These are phyloP conservation scores for Arxiozyma heterogenica DNA, from an alignment of 1,139 yeast genomes.

Conservation along the genomic window DNA sequence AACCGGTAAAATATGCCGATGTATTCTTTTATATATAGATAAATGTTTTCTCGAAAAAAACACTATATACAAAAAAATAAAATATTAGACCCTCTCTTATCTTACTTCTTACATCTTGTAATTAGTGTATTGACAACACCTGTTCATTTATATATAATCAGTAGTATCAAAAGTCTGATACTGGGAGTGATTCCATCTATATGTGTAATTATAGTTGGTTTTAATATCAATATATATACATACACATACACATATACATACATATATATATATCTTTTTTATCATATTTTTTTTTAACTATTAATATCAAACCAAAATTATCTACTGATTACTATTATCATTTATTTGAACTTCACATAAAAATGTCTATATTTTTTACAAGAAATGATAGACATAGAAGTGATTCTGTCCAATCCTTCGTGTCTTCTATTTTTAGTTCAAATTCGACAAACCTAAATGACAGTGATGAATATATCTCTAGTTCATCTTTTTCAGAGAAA, in stretches of 20 bases:
- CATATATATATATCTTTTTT: no score
- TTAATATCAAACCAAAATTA: background rate
- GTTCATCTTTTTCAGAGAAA: background rate
- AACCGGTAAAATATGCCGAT: no score
- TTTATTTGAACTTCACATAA: background rate
- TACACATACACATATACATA: no score
- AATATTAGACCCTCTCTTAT: no score
- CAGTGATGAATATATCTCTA: background rate
- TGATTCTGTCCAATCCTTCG: constrained; percentile 2
- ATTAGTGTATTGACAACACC: background rate
- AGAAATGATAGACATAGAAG: constrained; percentile 3
- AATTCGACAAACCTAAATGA: background rate
- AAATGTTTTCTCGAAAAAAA: no score
- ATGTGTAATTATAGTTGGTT: background rate
- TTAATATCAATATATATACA: no score
- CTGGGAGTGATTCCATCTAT: background rate
- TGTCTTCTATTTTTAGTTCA: constrained; percentile 1
- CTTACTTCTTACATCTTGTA: no score
- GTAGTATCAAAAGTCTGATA: background rate
- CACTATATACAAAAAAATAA: no score
- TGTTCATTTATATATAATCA: no score
- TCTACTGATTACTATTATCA: no score
- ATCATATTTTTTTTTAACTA: no score
- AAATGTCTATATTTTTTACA: background rate
- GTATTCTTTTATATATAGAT: no score